A percentile compares a stretch with the other conserved stretches of the same genome.
phyloP scores from a whole-genome alignment of 306 rosid genomes.

The Gastrolobium villosum region DNA sequence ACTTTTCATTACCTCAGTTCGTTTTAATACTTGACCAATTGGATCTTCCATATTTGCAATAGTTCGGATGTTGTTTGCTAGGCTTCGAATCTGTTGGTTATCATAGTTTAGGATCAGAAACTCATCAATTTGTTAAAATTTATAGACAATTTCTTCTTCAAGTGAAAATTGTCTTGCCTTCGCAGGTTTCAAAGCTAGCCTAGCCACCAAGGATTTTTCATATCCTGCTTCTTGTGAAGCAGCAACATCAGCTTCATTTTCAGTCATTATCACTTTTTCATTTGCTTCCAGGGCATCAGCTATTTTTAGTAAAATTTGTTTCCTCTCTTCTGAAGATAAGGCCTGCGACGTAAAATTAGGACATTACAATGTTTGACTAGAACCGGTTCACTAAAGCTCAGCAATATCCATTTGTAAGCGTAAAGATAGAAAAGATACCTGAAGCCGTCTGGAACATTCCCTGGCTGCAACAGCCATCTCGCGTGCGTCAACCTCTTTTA shows the following conservation, averaged over 20 bases:
- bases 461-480: constrained; percentile 98
- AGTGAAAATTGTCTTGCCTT: constrained; percentile 65
- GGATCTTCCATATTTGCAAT: constrained; percentile 99
- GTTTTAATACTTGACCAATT: constrained; percentile 80
- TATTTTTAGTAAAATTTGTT: constrained; percentile 79
- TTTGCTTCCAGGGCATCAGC: constrained; percentile 93
- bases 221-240: constrained; percentile 82
- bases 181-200: constrained; percentile 82
- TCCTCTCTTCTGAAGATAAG: constrained; percentile 80
- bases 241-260: constrained; percentile 89
- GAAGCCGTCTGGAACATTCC: constrained; percentile 95
- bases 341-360: constrained; percentile 60
- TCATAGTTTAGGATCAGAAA: constrained; percentile 46
- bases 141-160: constrained; percentile 16
- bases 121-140: constrained; percentile 14
- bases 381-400: constrained; percentile 8
- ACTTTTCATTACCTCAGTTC: constrained; percentile 72
- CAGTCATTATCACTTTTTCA: constrained; percentile 67
- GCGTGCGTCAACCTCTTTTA: constrained; percentile 77
- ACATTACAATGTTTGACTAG: constrained; percentile 45
- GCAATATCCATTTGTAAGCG: constrained; percentile 24
- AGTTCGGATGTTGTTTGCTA: constrained; percentile 79
- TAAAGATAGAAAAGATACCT: constrained; percentile 61
- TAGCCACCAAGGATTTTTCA: constrained; percentile 83
- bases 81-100: constrained; percentile 76